Evolutionary conservation across 345 rosid genomes (phyloP).

Genomic region (Salix viminalis): DNA sequence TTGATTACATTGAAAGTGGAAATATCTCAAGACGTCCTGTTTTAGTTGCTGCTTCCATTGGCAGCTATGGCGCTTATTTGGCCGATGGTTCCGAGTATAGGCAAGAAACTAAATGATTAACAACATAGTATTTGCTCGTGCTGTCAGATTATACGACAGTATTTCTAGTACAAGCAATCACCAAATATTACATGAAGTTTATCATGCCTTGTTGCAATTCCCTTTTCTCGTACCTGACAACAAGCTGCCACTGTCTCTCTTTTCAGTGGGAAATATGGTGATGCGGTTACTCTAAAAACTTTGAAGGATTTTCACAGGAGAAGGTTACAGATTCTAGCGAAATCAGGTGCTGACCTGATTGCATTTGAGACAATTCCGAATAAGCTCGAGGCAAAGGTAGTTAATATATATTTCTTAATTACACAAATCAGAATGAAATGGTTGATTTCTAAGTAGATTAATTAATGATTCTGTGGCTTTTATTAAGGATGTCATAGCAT

Average conservation of each 20-base stretch:
- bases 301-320: conserved; percentile 84
- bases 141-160: neutral
- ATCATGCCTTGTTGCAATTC: neutral
- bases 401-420: neutral
- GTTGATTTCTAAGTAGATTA: neutral
- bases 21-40: conserved; percentile 40
- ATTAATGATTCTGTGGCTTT: neutral
- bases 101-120: conserved; percentile 17
- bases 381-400: conserved; percentile 84
- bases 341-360: conserved; percentile 65
- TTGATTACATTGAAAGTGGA: conserved; percentile 40
- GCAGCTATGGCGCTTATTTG: conserved; percentile 93
- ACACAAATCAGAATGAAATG: neutral
- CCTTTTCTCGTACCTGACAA: neutral
- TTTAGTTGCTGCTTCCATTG: conserved; percentile 84
- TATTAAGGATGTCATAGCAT: neutral
- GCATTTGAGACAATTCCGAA: conserved; percentile 92
- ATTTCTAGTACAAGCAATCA: neutral
- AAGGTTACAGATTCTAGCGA: conserved; percentile 65
- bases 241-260: neutral
- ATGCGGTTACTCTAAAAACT: conserved; percentile 47
- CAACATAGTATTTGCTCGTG: neutral
- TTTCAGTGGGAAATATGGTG: conserved; percentile 68
- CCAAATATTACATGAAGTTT: neutral
- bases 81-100: conserved; percentile 95